Evolutionary conservation across 495 filamentous ascomycete species (phyloP).

Genomic region (Neurospora sp.): DNA sequence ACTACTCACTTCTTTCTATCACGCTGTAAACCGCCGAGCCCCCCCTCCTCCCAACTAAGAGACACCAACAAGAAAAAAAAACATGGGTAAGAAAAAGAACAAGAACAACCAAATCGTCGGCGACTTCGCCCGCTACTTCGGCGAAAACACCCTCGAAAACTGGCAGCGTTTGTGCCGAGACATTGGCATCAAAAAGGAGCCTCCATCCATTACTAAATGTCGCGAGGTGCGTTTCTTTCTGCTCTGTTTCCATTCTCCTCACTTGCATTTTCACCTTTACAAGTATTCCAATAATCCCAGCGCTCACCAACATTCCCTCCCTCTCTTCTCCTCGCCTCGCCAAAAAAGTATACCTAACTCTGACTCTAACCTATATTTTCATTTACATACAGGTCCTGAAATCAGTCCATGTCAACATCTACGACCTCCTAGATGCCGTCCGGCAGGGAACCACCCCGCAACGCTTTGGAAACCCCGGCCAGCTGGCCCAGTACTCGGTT

Average conservation of each 20-base stretch:
- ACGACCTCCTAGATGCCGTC: constrained; percentile 25
- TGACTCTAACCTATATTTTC: too few relatives aligned
- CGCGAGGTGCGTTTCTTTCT: constrained; percentile 15
- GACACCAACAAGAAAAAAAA: too few relatives aligned
- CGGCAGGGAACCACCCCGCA: background rate
- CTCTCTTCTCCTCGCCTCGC: too few relatives aligned
- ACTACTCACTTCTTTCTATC: too few relatives aligned
- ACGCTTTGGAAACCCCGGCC: constrained; percentile 9
- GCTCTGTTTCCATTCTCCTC: too few relatives aligned
- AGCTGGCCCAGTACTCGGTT: constrained; percentile 18
- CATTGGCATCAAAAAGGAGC: constrained; percentile 18
- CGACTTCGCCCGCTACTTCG: constrained; percentile 21
- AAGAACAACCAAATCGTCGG: background rate
- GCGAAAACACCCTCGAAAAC: constrained; percentile 16
- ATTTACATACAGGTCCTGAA: constrained; percentile 12
- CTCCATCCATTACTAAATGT: constrained; percentile 26
- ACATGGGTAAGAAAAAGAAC: background rate
- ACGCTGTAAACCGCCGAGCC: too few relatives aligned
- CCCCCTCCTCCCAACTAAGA: too few relatives aligned
- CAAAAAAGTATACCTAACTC: too few relatives aligned
- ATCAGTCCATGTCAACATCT: constrained; percentile 26
- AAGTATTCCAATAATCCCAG: too few relatives aligned
- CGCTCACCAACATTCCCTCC: too few relatives aligned
- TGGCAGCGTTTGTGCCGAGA: constrained; percentile 28
- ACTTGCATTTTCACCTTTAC: too few relatives aligned